These are phyloP conservation scores for Brasenia schreberi DNA, from an alignment of 164 flowering plant species.

Conservation along the genomic window DNA sequence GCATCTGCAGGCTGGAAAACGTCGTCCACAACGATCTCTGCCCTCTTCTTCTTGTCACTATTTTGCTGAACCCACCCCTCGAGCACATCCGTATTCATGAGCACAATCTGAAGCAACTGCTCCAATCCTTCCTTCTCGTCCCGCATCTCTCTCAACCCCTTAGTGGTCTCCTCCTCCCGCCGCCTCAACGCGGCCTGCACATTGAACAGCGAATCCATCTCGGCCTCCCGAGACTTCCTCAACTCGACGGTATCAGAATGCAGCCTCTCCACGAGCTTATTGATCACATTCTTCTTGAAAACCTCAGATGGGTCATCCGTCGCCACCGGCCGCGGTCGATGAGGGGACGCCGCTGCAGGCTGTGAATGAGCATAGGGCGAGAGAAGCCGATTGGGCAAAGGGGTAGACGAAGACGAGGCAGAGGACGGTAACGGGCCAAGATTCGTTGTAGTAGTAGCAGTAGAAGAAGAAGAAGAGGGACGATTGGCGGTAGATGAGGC, in stretches of 20 bases:
- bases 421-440: not conserved
- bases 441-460: not conserved
- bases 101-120: constrained; percentile 75
- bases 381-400: constrained; percentile 12
- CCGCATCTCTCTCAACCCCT: constrained; percentile 63
- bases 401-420: not conserved
- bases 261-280: constrained; percentile 51
- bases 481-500: not conserved
- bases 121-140: constrained; percentile 76
- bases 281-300: constrained; percentile 46
- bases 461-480: not conserved
- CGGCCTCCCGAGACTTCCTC: constrained; percentile 65
- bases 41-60: constrained; percentile 20
- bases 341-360: constrained; percentile 7
- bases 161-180: constrained; percentile 41
- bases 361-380: constrained; percentile 11
- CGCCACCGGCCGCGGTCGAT: constrained; percentile 4
- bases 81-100: constrained; percentile 62
- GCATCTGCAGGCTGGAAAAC: constrained; percentile 54
- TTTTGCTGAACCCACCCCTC: constrained; percentile 80
- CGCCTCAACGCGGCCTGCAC: constrained; percentile 48
- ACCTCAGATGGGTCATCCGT: constrained; percentile 63
- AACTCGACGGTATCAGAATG: constrained; percentile 40
- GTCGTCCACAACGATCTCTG: constrained; percentile 17
- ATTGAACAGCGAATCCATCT: constrained; percentile 59